phyloP scores from a whole-genome alignment of 1,284 basidiomycete genomes.

The Athelia psychrophila region DNA sequence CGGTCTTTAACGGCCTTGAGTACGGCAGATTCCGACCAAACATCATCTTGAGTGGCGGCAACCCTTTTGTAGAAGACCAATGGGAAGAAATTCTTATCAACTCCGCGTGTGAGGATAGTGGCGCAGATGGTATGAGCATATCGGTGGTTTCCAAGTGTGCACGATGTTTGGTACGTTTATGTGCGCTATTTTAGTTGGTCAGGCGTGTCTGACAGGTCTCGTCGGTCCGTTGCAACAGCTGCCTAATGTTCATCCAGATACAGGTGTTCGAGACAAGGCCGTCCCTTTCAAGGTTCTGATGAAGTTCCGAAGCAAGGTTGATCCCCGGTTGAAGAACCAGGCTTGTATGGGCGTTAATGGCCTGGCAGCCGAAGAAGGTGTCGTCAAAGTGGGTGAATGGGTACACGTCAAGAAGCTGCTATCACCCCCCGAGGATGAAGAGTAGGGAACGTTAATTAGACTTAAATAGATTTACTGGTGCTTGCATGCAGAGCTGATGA shows the following conservation, averaged over 20 bases:
- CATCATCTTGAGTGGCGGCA: conserved; percentile 57
- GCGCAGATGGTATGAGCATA: conserved; percentile 34
- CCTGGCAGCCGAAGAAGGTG: conserved; percentile 43
- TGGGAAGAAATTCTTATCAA: conserved; percentile 53
- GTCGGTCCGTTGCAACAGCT: conserved; percentile 55
- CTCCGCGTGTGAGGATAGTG: conserved; percentile 17
- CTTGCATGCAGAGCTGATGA: not conserved
- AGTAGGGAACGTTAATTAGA: too few relatives aligned
- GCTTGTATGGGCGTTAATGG: conserved; percentile 67
- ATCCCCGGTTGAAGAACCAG: conserved; percentile 42
- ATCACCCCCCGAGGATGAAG: not conserved
- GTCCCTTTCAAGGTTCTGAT: conserved; percentile 72
- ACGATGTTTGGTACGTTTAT: conserved; percentile 62
- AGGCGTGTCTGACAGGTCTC: not conserved
- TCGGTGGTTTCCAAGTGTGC: conserved; percentile 64
- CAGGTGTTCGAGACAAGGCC: conserved; percentile 63
- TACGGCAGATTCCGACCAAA: conserved; percentile 68
- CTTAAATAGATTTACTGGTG: not conserved
- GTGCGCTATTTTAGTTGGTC: conserved; percentile 3
- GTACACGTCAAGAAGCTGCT: conserved; percentile 40
- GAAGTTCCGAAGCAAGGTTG: conserved; percentile 61
- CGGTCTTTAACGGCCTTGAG: not conserved
- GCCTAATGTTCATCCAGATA: conserved; percentile 66
- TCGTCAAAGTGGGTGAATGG: conserved; percentile 54
- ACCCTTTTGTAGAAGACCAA: conserved; percentile 46